Base-by-base conservation (phyloP, 2,329 filamentous ascomycete genomes). In the Cladosporium sp. region DNA sequence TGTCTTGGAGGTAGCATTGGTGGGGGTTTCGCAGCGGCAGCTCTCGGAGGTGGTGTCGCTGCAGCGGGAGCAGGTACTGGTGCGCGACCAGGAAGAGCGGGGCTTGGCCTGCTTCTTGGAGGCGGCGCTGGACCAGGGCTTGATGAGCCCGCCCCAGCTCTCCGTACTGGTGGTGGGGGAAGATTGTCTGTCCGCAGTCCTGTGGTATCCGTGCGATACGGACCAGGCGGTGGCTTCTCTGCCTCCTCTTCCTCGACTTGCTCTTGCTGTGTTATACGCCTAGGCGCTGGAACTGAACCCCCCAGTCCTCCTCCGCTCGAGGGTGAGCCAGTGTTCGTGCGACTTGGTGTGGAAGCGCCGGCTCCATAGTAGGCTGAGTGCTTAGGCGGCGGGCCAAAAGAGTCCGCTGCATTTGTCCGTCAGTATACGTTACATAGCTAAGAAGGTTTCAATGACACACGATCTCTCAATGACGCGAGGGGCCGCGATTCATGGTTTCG, bases 351-450 rank as follows among this genome's bases (percentile, higher is more conserved):
- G 9, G 43, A 22, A 18, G 33, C 50, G n/a, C 42, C 31, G 9
- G 50, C 35, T 19, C 74, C 70, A 64, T 78, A 71, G 58, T 76
- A 77, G 46, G 75, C 73, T 53, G 74, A 69, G 56, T 80, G 86
- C 62, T 82, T 91, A 0, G 90, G 90, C 22, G 90, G 90, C 19
- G 89, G 88, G 2, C 81, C 89, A 66, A 95, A 95, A 13, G 82
- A 80, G 1, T 81, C 69, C 1, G 89, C 58, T 59, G 38, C 16
- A 31, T 5, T 14, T 10, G 4, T n/a, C 13, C 7, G 37, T 58
- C 40, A 58, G 50, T 33, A 33, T 18, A 43, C 32, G 16, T 22
- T 9, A 10, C 35, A 22, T 16, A 33, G 2, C 10, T 16, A 10
- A 9, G 32, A 6, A 18, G 34, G n/a, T 18, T 5, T 34, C 2